A percentile compares a stretch with the other conserved stretches of the same genome.
Conservation (phyloP, 768 basidiomycete species). For the Hemileccinum rubropunctum region DNA sequence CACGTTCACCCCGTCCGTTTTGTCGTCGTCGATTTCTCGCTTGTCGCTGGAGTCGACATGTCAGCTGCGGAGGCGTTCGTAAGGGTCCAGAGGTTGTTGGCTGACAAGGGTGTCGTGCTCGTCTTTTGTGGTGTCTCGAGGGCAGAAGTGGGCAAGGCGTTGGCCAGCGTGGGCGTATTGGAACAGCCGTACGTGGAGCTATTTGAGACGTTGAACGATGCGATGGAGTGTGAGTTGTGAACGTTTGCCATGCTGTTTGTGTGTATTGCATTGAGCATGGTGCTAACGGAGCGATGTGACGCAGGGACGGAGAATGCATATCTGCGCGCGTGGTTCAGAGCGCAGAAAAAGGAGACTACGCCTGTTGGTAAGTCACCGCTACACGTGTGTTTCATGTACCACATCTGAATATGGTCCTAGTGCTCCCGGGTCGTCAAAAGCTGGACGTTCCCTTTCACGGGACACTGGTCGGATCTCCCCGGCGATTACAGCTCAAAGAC, state of each 20-base stretch:
- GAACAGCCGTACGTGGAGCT: conserved; percentile 77
- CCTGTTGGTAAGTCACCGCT: conserved; percentile 40
- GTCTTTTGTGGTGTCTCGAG: conserved; percentile 84
- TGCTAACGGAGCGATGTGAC: conserved; percentile 6
- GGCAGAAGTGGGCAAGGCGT: conserved; percentile 64
- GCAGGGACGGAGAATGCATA: conserved; percentile 94
- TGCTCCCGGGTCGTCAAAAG: conserved; percentile 57
- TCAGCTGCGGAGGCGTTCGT: conserved; percentile 95
- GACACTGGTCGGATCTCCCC: conserved; percentile 55
- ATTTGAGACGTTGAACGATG: conserved; percentile 81
- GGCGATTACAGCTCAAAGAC: conserved; percentile 63
- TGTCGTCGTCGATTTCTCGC: conserved; percentile 82
- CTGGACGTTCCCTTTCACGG: conserved; percentile 45
- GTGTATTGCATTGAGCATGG: neutral
- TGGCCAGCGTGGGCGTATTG: conserved; percentile 77
- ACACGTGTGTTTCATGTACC: neutral
- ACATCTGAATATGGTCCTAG: conserved; percentile 24
- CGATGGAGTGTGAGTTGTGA: conserved; percentile 77
- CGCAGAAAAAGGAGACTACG: conserved; percentile 54
- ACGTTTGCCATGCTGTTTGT: conserved; percentile 1
- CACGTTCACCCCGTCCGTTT: conserved; percentile 78
- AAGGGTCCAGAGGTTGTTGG: conserved; percentile 78
- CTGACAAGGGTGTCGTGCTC: conserved; percentile 72
- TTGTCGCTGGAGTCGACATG: conserved; percentile 90
- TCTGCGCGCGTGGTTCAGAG: conserved; percentile 73